These are phyloP conservation scores for Xylaria sp. DNA, from an alignment of 2,329 filamentous ascomycete species.

Conservation along the genomic window DNA sequence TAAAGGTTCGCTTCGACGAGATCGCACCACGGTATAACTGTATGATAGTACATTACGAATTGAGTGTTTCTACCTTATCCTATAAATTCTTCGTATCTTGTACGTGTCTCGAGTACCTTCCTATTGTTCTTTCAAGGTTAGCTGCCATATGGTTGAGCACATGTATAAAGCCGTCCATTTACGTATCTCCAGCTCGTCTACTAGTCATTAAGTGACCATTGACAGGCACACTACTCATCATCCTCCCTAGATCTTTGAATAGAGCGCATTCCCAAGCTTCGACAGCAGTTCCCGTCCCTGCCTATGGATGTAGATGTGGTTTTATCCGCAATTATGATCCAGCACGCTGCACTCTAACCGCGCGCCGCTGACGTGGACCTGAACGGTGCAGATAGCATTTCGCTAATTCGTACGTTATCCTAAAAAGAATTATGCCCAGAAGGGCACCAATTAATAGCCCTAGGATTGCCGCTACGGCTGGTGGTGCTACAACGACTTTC, in stretches of 20 bases:
- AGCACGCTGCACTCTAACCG: not conserved
- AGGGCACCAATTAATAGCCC: not conserved
- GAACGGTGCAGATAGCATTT: not conserved
- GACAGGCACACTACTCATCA: not conserved
- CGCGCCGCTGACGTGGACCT: not conserved
- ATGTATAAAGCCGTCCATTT: not conserved
- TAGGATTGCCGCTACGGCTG: not conserved
- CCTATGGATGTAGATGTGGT: not conserved
- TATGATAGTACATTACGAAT: slow-evolving; percentile 47
- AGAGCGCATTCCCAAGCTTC: not conserved
- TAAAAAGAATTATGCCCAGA: not conserved
- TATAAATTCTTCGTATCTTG: not conserved
- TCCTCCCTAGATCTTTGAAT: too few relatives aligned
- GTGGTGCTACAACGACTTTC: not conserved
- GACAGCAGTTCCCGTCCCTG: not conserved
- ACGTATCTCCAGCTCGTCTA: not conserved
- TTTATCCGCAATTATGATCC: too few relatives aligned
- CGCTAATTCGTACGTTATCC: not conserved
- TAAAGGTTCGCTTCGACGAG: slow-evolving; percentile 34
- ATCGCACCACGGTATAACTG: slow-evolving; percentile 40
- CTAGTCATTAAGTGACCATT: not conserved
- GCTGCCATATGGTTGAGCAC: not conserved
- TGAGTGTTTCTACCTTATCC: slow-evolving; percentile 22
- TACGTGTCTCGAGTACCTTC: not conserved
- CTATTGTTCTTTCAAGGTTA: not conserved